Base-by-base conservation (phyloP, 2,329 filamentous ascomycete species). In the Colletotrichum musicola region DNA sequence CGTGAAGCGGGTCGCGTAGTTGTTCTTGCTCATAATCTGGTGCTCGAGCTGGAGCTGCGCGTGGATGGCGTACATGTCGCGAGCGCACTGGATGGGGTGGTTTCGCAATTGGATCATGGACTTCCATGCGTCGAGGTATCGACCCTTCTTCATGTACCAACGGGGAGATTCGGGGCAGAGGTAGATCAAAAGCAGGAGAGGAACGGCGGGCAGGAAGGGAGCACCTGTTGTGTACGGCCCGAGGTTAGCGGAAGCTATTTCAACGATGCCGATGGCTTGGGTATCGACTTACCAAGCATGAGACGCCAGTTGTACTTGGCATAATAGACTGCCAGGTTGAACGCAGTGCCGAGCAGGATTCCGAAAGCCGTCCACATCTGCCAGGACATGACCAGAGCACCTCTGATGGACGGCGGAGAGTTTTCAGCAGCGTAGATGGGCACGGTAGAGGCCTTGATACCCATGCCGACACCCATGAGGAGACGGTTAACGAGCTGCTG, bases 311-410 rank as follows among this genome's bases (percentile, higher is more conserved):
- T 77, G 68, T 76, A 71, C 7, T 71, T 49, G 5, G 71, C 67
- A 59, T 76, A 69, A 50, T 68, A 72, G 6, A 70, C 59, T 6
- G 84, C 86, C 59, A 90, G 80, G 73, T 90, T 90, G 68, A 87
- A 87, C 61, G 81, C 84, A 68, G 85, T 87, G 12, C 89, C 91
- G 18, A 82, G 72, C 55, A 81, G 75, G 71, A 84, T 84, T 55
- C 65, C 66, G n/a, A 69, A 87, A 0, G 86, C 85, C 3, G 86
- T 89, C 88, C 89, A 92, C 80, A 92, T 86, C 71, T 88, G 85
- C 92, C 93, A 95, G 69, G 90, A 91, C 92, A 95, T 95, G 70
- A 95, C 92, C 3, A 96, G 82, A 16, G 90, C 92, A 72, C 92
- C 91, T 74, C 92, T 86, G 60, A 94, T 90, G 4, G 83, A 77